Evolutionary conservation across 176 grass and related monocot genomes (phyloP), one percentile per base, ranked within the genome.

Genomic region (Raddia guianensis): DNA sequence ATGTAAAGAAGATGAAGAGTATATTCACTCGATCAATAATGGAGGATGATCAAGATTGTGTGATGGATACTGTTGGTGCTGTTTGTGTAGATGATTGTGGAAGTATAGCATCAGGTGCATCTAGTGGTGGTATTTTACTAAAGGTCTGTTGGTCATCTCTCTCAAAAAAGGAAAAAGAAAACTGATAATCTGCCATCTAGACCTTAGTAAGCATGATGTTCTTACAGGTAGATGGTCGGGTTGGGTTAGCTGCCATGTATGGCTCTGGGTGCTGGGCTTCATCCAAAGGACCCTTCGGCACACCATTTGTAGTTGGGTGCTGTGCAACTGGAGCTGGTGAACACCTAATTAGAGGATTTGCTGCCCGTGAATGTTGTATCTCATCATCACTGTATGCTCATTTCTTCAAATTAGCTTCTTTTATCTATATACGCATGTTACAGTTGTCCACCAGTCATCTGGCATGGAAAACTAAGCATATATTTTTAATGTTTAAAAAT

Each of bases 221-320:
- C 60, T 85, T 49, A 55, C 74, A 98, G 95, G 78, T 98, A 51
- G 90, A 93, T 93, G 95, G 95, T 42, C 95, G 95, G 0, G 84
- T 94, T 70, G 95, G 95, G 54, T 91, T 98, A 80, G 95, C 95
- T 75, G 92, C 95, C 77, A 98, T 94, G 92, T 98, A 89, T 81
- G 95, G 95, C 53, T 93, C 90, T 66, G 95, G 95, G 50, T 98
- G 95, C 84, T 98, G 95, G 92, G 92, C 90, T 76, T 90, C 91
- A 84, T 85, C 83, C 51, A 94, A 87, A 91, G 95, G 89, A 67
- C 90, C 86, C 16, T 91, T 90, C 90, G 94, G 91, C 18, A 66
- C 84, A 62, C 84, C 90, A 70, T 92, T 87, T 51, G 6, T 90
- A 35, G 81, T 94, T 75, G 90, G 78, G 55, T 93, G 95, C 56